Percentiles rank a stretch among this genome's conserved stretches.
Conservation (phyloP, 148 eudicot species). For the Nyssa sinensis region DNA sequence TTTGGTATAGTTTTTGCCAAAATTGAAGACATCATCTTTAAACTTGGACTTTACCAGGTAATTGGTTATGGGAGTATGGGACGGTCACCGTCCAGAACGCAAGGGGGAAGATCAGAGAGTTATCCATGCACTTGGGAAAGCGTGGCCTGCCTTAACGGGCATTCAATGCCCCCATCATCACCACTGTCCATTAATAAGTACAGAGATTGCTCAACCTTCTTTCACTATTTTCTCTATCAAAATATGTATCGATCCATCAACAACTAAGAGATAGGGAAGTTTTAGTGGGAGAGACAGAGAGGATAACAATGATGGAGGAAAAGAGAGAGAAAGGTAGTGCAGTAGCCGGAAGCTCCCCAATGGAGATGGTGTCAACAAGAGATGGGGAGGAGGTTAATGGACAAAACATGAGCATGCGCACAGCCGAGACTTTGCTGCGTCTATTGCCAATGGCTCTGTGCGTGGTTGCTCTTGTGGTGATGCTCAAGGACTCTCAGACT, state of each 20-base stretch:
- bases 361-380: neutral
- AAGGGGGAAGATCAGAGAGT: no score
- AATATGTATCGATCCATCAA: no score
- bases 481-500: slow-evolving; percentile 72
- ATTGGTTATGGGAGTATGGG: no score
- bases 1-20: no score
- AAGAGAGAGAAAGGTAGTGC: slow-evolving; percentile 8
- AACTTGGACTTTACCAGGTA: no score
- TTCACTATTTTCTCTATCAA: slow-evolving; percentile 4
- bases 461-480: slow-evolving; percentile 60
- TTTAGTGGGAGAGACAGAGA: neutral
- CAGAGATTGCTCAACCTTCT: neutral
- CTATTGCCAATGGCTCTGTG: slow-evolving; percentile 71
- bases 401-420: slow-evolving; percentile 48
- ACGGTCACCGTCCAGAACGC: no score
- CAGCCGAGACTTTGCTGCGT: slow-evolving; percentile 71
- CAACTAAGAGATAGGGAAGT: no score
- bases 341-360: slow-evolving; percentile 10
- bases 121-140: slow-evolving; percentile 18
- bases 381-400: slow-evolving; percentile 9
- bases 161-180: slow-evolving; percentile 35
- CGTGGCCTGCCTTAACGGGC: slow-evolving; percentile 20
- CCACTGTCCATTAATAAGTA: slow-evolving; percentile 24
- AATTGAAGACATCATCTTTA: no score
- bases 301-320: neutral